phyloP scores from a whole-genome alignment of 805 yeast species.

The Zygosaccharomyces pseudorouxii region DNA sequence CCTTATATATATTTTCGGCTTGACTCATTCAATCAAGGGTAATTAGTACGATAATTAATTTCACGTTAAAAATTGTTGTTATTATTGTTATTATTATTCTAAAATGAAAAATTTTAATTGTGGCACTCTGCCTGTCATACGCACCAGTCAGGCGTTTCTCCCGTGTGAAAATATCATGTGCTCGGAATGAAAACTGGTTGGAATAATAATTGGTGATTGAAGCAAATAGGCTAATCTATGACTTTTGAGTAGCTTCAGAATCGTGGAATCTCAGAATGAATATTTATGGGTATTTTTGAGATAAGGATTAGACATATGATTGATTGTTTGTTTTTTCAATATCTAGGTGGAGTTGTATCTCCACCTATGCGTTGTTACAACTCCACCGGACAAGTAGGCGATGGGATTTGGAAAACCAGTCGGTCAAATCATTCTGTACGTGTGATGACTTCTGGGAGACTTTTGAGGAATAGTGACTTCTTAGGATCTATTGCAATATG shows the following conservation, averaged over 20 bases:
- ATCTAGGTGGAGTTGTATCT: slow-evolving; percentile 5
- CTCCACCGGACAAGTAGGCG: not conserved
- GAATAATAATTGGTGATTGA: not conserved
- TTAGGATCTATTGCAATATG: not conserved
- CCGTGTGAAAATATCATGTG: slow-evolving; percentile 5
- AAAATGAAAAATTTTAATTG: slow-evolving; percentile 7
- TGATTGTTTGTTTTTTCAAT: not conserved
- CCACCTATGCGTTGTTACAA: slow-evolving; percentile 2
- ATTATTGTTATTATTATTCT: not conserved
- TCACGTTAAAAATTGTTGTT: not conserved
- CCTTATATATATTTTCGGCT: slow-evolving; percentile 8
- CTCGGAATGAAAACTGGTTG: not conserved
- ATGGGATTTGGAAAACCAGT: not conserved
- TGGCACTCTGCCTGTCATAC: slow-evolving; percentile 9
- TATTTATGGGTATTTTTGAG: not conserved
- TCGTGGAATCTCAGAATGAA: not conserved
- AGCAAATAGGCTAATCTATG: not conserved
- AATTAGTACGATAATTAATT: slow-evolving; percentile 2
- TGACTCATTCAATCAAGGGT: slow-evolving; percentile 10
- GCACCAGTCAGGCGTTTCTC: slow-evolving; percentile 1
- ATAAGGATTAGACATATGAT: not conserved
- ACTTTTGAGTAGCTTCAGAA: not conserved
- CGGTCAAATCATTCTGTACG: not conserved
- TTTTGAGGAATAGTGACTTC: not conserved
- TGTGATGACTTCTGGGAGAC: not conserved